Conservation (phyloP, 306 rosid species). For the Vigna angularis region DNA sequence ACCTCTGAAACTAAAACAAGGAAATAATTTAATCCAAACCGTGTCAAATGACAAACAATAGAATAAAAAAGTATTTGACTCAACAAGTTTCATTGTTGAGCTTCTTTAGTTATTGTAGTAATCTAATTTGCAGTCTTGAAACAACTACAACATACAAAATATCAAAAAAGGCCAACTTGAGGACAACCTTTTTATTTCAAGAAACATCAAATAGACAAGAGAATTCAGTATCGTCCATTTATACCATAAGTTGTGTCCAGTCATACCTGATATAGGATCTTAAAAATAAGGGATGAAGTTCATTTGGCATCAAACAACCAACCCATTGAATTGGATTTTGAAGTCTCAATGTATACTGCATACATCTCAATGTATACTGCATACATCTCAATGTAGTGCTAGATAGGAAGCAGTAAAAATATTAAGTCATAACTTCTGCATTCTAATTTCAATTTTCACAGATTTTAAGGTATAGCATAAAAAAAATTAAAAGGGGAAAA, state of each 20-base stretch:
- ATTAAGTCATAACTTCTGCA: neutral
- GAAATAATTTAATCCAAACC: no score
- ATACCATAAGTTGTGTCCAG: neutral
- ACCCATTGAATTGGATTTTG: neutral
- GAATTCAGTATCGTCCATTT: neutral
- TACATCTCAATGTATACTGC: neutral
- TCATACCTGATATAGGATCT: conserved; percentile 12
- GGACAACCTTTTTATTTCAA: neutral
- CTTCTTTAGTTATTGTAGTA: conserved; percentile 16
- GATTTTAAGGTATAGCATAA: neutral
- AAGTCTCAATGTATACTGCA: neutral
- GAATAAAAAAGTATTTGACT: neutral
- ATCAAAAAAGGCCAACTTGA: neutral
- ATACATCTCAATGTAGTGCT: neutral
- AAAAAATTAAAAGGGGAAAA: neutral
- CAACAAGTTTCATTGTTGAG: neutral
- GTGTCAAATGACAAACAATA: no score
- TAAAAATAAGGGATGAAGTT: conserved; percentile 10
- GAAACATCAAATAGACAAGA: neutral
- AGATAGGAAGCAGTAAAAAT: neutral
- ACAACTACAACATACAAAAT: neutral
- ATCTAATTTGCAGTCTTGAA: conserved; percentile 20
- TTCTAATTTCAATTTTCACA: neutral
- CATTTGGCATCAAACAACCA: neutral
- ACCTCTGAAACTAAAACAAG: no score